Conservation (phyloP, 768 basidiomycete genomes). For the Termitomyces eurrhizus region DNA sequence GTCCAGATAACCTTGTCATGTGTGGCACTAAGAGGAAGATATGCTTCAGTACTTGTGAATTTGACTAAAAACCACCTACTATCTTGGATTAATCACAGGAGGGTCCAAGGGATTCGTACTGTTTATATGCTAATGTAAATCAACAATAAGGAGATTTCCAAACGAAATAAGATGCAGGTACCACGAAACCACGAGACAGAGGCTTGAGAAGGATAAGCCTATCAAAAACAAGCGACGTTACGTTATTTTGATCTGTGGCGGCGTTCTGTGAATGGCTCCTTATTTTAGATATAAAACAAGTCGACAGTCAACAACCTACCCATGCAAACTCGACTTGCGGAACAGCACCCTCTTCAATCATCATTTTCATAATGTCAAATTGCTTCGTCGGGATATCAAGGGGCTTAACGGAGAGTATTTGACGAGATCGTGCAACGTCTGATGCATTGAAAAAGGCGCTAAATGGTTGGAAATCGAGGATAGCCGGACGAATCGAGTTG, state of each 20-base stretch:
- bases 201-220: constrained; percentile 11
- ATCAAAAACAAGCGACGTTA: constrained; percentile 10
- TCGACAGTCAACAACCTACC: background rate
- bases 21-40: background rate
- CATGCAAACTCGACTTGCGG: constrained; percentile 15
- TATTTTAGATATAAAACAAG: background rate
- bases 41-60: background rate
- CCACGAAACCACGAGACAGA: constrained; percentile 15
- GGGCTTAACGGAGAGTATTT: constrained; percentile 3
- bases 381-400: background rate
- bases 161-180: background rate
- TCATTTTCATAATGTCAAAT: constrained; percentile 8
- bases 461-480: constrained; percentile 11
- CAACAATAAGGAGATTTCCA: background rate
- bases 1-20: constrained; percentile 11
- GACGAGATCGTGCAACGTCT: constrained; percentile 8
- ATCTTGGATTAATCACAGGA: constrained; percentile 12
- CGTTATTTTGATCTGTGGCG: constrained; percentile 8
- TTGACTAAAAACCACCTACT: constrained; percentile 2
- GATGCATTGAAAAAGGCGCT: background rate
- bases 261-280: constrained; percentile 2
- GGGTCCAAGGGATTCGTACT: constrained; percentile 12
- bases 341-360: constrained; percentile 7
- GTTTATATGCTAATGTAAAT: constrained; percentile 10
- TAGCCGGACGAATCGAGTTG: constrained; percentile 9